Evolutionary conservation across 768 basidiomycete species (phyloP).

Genomic region (Brasilioporus rufonigricans): DNA sequence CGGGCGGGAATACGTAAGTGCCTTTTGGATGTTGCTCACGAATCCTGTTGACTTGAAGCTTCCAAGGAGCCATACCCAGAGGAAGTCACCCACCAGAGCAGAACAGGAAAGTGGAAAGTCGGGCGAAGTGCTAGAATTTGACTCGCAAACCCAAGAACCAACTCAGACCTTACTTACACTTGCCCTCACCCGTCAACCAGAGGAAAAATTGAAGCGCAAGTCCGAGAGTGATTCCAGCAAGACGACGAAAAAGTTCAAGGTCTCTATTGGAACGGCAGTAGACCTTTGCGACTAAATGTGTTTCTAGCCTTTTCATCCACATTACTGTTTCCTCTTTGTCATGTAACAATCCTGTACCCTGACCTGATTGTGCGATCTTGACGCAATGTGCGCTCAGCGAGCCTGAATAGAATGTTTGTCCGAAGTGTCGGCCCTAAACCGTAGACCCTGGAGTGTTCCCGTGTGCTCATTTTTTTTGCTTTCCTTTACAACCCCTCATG

Average conservation of each 20-base stretch:
- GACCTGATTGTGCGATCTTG: too few relatives aligned
- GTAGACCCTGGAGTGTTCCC: background rate
- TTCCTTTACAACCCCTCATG: constrained; percentile 40
- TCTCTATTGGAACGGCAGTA: constrained; percentile 65
- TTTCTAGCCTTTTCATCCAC: background rate
- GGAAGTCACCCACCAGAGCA: background rate
- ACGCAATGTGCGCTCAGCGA: background rate
- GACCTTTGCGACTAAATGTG: constrained; percentile 66
- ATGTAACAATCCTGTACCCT: too few relatives aligned
- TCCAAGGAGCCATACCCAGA: constrained; percentile 1
- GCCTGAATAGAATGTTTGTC: background rate
- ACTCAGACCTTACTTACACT: constrained; percentile 29
- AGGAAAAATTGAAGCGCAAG: constrained; percentile 36
- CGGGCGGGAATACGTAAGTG: constrained; percentile 14
- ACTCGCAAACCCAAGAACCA: constrained; percentile 42
- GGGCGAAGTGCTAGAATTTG: constrained; percentile 9
- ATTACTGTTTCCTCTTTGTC: background rate
- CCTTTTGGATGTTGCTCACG: background rate
- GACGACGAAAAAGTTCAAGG: constrained; percentile 60
- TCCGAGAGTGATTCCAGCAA: constrained; percentile 15
- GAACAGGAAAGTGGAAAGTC: background rate
- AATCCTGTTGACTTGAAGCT: background rate
- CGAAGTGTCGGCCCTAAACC: constrained; percentile 37
- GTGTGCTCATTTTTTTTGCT: too few relatives aligned
- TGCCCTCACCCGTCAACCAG: constrained; percentile 13